Conservation (phyloP, 108 stramenopile species). For the Discostella pseudostelligera region DNA sequence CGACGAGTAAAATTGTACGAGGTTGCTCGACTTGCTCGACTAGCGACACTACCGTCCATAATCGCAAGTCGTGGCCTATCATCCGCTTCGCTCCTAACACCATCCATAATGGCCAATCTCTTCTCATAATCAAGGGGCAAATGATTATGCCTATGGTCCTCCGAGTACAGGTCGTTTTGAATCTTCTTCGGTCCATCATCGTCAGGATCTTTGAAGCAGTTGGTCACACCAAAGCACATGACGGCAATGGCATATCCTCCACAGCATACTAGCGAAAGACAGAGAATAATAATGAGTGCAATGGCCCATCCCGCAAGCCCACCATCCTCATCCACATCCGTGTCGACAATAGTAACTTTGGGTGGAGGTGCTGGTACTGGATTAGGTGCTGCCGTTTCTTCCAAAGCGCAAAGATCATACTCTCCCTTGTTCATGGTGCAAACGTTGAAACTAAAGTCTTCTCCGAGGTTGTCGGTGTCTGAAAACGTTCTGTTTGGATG, state of each 20-base stretch:
- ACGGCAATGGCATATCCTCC: conserved; percentile 31
- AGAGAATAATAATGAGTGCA: conserved; percentile 31
- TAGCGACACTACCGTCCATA: neutral
- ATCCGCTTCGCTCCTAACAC: neutral
- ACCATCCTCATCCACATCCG: conserved; percentile 3
- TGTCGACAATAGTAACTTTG: neutral
- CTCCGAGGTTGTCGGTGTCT: neutral
- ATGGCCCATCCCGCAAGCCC: conserved; percentile 41
- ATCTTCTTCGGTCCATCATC: conserved; percentile 15
- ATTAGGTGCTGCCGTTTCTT: neutral
- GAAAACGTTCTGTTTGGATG: neutral
- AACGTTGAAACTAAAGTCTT: conserved; percentile 9
- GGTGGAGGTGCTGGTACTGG: neutral
- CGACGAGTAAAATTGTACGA: neutral
- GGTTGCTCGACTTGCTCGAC: conserved; percentile 1
- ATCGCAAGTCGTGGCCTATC: neutral
- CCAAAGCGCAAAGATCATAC: conserved; percentile 16
- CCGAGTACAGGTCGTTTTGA: conserved; percentile 23
- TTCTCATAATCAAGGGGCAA: neutral
- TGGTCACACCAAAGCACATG: conserved; percentile 5
- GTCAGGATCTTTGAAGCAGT: conserved; percentile 8
- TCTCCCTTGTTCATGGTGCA: conserved; percentile 25
- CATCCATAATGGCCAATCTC: neutral
- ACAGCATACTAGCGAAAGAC: conserved; percentile 18
- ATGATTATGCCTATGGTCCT: conserved; percentile 10